phyloP scores from a whole-genome alignment of 2,329 filamentous ascomycete genomes.

The Trichoderma endophyticum region DNA sequence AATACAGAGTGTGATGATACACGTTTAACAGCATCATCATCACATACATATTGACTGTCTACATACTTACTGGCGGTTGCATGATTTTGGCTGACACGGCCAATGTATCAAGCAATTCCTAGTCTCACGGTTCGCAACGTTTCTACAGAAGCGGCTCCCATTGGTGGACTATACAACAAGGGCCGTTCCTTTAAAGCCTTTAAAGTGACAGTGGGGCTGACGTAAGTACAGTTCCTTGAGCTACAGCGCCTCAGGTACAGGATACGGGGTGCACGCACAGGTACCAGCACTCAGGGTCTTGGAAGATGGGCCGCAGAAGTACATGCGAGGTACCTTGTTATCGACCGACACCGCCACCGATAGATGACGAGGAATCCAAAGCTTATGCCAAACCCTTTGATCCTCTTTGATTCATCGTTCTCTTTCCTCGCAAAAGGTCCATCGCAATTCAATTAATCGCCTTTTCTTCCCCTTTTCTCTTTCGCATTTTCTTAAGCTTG shows the following conservation, averaged over 20 bases:
- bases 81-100: background rate
- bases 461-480: background rate
- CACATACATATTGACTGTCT: background rate
- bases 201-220: background rate
- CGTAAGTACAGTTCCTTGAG: background rate
- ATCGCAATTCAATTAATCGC: background rate
- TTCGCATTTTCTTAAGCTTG: background rate
- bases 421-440: background rate
- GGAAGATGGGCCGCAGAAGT: background rate
- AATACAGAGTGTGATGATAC: background rate
- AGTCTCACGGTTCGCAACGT: background rate
- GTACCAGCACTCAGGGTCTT: background rate
- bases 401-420: background rate
- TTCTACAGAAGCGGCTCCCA: background rate
- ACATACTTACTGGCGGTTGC: background rate
- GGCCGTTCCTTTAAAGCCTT: background rate
- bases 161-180: background rate
- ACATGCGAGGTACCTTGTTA: background rate
- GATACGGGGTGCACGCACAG: background rate
- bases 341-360: constrained; percentile 5
- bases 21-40: background rate
- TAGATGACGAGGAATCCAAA: background rate
- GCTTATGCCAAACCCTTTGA: background rate
- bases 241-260: background rate
- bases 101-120: background rate